Conservation (phyloP, 2,329 filamentous ascomycete genomes). For the Pseudogymnoascus sp. region DNA sequence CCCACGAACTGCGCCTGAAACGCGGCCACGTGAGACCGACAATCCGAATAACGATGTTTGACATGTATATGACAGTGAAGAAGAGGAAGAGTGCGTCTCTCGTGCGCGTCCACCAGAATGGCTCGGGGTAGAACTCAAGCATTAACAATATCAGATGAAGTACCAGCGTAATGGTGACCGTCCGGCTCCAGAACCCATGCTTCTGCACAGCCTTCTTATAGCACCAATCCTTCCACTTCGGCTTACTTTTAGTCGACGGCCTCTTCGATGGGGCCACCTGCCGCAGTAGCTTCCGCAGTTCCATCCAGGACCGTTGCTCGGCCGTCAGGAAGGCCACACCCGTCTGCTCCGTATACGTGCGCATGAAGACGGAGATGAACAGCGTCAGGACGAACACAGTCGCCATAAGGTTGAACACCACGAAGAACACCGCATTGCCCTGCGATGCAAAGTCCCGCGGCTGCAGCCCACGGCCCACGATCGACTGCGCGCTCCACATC, state of each 20-base stretch:
- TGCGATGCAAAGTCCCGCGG: conserved; percentile 63
- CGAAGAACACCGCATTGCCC: conserved; percentile 89
- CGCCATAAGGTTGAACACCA: conserved; percentile 91
- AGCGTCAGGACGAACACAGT: conserved; percentile 95
- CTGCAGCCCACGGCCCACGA: conserved; percentile 70
- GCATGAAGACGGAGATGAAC: conserved; percentile 99
- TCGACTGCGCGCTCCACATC: conserved; percentile 76
- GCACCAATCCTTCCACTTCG: conserved; percentile 85
- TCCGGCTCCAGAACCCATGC: conserved; percentile 82
- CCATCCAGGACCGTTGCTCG: conserved; percentile 94
- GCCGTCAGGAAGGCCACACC: conserved; percentile 93
- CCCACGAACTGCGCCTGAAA: conserved; percentile 91
- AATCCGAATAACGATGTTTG: conserved; percentile 77
- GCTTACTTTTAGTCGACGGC: conserved; percentile 70
- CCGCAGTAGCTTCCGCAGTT: conserved; percentile 81
- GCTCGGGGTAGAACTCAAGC: conserved; percentile 77
- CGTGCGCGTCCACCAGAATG: conserved; percentile 59
- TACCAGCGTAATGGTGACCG: conserved; percentile 71
- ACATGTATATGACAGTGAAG: conserved; percentile 75
- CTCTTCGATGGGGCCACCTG: conserved; percentile 94
- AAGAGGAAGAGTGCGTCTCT: conserved; percentile 73
- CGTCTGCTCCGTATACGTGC: conserved; percentile 97
- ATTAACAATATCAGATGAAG: conserved; percentile 78
- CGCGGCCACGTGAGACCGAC: conserved; percentile 85
- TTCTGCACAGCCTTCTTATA: conserved; percentile 93